Percentiles rank a stretch among this genome's conserved stretches.
phyloP scores from a whole-genome alignment of 2,329 filamentous ascomycete species.

The Coleophoma eucalyptorum region DNA sequence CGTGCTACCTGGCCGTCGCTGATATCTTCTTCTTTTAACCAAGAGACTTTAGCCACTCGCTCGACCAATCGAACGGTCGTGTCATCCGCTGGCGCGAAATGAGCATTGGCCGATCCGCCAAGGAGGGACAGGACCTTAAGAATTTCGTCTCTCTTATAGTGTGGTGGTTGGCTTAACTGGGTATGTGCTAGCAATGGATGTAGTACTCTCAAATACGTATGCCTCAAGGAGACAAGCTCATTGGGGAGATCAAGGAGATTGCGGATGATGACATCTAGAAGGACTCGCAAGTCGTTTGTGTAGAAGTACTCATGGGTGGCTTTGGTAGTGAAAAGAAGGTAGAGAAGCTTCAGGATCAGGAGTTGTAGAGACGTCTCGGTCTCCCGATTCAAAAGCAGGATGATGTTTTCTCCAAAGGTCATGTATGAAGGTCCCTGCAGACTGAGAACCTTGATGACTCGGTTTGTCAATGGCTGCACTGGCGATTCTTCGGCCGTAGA shows the following conservation, averaged over 20 bases:
- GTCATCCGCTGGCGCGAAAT: slow-evolving; percentile 78
- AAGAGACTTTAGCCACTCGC: slow-evolving; percentile 69
- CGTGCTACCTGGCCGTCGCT: slow-evolving; percentile 44
- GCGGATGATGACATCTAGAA: slow-evolving; percentile 92
- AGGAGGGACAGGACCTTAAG: slow-evolving; percentile 72
- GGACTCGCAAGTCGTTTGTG: slow-evolving; percentile 90
- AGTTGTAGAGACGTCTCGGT: slow-evolving; percentile 91
- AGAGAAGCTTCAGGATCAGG: slow-evolving; percentile 93
- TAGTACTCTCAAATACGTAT: slow-evolving; percentile 91
- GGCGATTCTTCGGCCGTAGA: slow-evolving; percentile 28
- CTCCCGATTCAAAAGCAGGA: slow-evolving; percentile 90
- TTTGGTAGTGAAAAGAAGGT: slow-evolving; percentile 88
- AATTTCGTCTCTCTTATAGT: slow-evolving; percentile 90
- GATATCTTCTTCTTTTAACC: slow-evolving; percentile 50
- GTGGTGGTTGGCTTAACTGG: slow-evolving; percentile 78
- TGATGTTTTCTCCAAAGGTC: slow-evolving; percentile 97
- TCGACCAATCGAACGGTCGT: slow-evolving; percentile 75
- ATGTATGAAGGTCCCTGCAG: slow-evolving; percentile 77
- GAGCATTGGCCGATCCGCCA: slow-evolving; percentile 59
- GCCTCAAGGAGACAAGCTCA: slow-evolving; percentile 71
- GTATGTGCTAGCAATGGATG: slow-evolving; percentile 90
- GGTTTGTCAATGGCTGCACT: slow-evolving; percentile 69
- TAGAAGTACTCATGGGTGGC: slow-evolving; percentile 98
- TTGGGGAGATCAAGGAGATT: slow-evolving; percentile 95
- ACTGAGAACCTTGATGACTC: slow-evolving; percentile 87